Evolutionary conservation across 345 rosid genomes (phyloP), one percentile per base, ranked within the genome.

Genomic region (Noccaea bulbosa): DNA sequence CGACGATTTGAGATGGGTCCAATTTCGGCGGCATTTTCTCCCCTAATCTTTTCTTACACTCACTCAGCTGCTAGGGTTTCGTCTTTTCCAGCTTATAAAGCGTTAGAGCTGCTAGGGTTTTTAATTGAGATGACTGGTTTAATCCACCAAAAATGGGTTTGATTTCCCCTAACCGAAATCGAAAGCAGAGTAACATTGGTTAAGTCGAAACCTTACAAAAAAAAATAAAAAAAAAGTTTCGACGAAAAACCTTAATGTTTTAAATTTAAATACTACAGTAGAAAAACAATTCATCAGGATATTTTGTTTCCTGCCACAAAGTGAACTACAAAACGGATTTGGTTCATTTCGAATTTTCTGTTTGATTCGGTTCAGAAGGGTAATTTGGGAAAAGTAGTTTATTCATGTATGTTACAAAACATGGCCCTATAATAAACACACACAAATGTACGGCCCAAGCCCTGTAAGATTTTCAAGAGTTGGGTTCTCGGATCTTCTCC

Each of bases 21-120:
- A 86, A 82, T 69, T 86, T 86, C 74, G 90, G 90, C 81, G 90
- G 90, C 90, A 86, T 80, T 74, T 56, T 62, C 33, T 41, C 53
- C 2, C 53, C 3, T 20, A 3, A 1, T 56, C 38, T 9, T 24
- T 8, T 9, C 34, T 37, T 57, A 8, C 71, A 54, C 67, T 40
- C 67, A 8, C 66, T 56, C 59, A 4, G 55, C n/a, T 51, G 22
- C 37, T 71, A 59, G 69, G 80, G 77, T 52, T 71, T 56, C 54
- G 33, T 62, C 45, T 41, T 47, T 8, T 37, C 8, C 8, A 0
- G 2, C 30, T 32, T 56, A 65, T 60, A 51, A 11, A 14, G 35
- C 5, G 20, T 8, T 33, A 5, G 0, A 22, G 33, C 10, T 3
- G 3, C 33, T 64, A 64, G 73, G 69, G 69, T 33, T 74, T 67